Percentiles rank a stretch among this genome's conserved stretches.
These are phyloP conservation scores for Cyclotella atomus DNA, from an alignment of 108 stramenopile genomes.

Conservation along the genomic window DNA sequence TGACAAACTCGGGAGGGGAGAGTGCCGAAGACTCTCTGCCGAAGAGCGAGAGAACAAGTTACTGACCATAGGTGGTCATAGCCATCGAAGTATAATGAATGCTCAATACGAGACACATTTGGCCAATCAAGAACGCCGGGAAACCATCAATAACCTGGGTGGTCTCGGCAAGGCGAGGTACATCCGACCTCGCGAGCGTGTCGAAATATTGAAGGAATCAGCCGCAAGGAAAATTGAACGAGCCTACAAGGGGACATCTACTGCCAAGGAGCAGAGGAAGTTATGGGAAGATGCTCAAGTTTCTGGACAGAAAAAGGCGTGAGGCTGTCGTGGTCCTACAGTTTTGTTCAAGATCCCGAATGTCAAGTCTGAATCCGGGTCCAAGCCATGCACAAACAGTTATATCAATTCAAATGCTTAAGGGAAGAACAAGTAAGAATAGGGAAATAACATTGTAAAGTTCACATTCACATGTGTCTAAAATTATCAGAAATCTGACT, in stretches of 20 bases:
- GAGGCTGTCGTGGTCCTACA: background rate
- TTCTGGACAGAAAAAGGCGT: too few species aligned
- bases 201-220: slow-evolving; percentile 41
- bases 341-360: background rate
- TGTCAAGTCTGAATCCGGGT: background rate
- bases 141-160: slow-evolving; percentile 38
- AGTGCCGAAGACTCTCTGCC: slow-evolving; percentile 27
- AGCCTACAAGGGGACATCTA: slow-evolving; percentile 29
- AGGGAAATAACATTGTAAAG: too few species aligned
- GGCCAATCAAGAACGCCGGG: slow-evolving; percentile 22
- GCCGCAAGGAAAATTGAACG: slow-evolving; percentile 40
- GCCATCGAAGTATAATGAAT: slow-evolving; percentile 28
- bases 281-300: slow-evolving; percentile 38
- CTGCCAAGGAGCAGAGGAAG: slow-evolving; percentile 24
- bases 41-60: slow-evolving; percentile 28
- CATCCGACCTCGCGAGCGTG: slow-evolving; percentile 35
- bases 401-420: too few species aligned
- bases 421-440: too few species aligned
- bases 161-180: slow-evolving; percentile 20
- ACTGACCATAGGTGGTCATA: slow-evolving; percentile 25
- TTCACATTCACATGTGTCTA: too few species aligned
- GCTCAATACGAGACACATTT: slow-evolving; percentile 32
- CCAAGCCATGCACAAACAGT: too few species aligned
- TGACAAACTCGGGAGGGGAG: slow-evolving; percentile 6
- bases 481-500: too few species aligned